Conservation (phyloP, 2,329 filamentous ascomycete species). For the Sporothrix globosa region DNA sequence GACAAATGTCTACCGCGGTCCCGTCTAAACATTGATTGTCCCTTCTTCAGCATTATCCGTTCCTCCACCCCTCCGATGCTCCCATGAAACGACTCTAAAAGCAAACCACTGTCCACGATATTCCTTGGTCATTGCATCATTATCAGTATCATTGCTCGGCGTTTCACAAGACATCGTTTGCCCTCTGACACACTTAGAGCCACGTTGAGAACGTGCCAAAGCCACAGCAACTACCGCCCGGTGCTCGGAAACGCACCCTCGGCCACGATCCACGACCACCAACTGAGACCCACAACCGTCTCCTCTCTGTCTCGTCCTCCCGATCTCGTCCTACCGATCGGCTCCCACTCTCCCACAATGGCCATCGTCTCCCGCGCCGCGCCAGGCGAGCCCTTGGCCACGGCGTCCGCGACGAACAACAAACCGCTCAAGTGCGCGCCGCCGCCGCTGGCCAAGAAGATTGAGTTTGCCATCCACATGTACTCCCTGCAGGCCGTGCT, state of each 20-base stretch:
- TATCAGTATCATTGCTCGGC: neutral
- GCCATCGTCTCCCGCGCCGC: slow-evolving; percentile 27
- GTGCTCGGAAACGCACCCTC: too few relatives aligned
- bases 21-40: neutral
- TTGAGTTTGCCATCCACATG: slow-evolving; percentile 38
- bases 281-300: too few relatives aligned
- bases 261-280: too few relatives aligned
- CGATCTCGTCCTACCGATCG: neutral
- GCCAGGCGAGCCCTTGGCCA: slow-evolving; percentile 21
- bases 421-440: slow-evolving; percentile 26
- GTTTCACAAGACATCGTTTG: neutral
- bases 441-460: slow-evolving; percentile 37
- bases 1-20: neutral
- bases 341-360: neutral
- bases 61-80: neutral
- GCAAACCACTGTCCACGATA: neutral
- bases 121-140: neutral
- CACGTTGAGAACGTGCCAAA: too few relatives aligned
- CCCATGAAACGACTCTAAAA: slow-evolving; percentile 15
- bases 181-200: too few relatives aligned
- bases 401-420: neutral
- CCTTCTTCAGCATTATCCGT: neutral
- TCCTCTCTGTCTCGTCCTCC: too few relatives aligned
- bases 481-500: slow-evolving; percentile 39
- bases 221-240: too few relatives aligned